Conservation (phyloP, 2,329 filamentous ascomycete genomes). For the Chaetomiaceae sp. region DNA sequence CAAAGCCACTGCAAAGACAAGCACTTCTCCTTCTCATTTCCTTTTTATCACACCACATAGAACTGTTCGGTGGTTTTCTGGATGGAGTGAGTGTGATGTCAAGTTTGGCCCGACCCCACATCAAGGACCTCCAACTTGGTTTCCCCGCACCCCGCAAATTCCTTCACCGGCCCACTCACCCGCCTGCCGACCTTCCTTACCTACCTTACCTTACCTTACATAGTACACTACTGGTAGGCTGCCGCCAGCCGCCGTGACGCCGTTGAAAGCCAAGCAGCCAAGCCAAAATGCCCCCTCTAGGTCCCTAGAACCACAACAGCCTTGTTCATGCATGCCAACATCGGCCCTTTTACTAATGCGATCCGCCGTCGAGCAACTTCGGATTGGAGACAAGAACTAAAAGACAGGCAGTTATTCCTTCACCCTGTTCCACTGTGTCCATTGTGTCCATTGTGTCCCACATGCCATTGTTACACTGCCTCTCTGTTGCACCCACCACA, state of each 20-base stretch:
- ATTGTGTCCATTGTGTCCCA: neutral
- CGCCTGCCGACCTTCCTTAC: neutral
- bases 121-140: neutral
- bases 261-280: neutral
- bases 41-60: too few species aligned
- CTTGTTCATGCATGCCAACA: neutral
- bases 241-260: neutral
- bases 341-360: slow-evolving; percentile 4
- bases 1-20: too few species aligned
- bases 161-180: neutral
- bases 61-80: too few species aligned
- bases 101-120: too few species aligned
- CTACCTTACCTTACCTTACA: too few species aligned
- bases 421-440: neutral
- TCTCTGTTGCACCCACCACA: too few species aligned
- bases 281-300: neutral
- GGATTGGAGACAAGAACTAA: neutral
- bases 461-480: neutral
- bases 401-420: neutral
- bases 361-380: neutral
- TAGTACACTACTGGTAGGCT: too few species aligned
- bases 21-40: too few species aligned
- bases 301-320: too few species aligned
- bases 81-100: too few species aligned
- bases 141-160: neutral